A percentile compares a stretch with the other conserved stretches of the same genome.
Evolutionary conservation across 2,329 filamentous ascomycete species (phyloP).

Genomic region (Raffaelea deltoideospora): DNA sequence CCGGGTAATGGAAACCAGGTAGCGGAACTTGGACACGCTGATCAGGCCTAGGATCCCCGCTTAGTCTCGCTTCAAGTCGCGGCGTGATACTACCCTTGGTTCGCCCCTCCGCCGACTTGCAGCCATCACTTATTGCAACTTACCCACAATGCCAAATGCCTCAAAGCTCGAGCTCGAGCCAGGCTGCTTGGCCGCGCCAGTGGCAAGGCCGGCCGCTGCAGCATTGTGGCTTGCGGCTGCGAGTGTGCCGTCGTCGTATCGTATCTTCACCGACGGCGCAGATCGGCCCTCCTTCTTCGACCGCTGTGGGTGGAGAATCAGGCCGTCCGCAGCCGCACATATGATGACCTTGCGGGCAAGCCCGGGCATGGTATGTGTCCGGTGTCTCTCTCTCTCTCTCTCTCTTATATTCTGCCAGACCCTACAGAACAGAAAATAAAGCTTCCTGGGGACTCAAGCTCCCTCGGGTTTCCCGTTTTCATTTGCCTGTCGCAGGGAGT

Average conservation of each 20-base stretch:
- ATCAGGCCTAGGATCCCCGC: constrained; percentile 50
- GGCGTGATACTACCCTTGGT: too few relatives aligned
- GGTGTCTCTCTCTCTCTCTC: constrained; percentile 6
- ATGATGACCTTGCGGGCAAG: constrained; percentile 69
- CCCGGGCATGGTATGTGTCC: constrained; percentile 52
- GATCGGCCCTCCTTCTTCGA: constrained; percentile 43
- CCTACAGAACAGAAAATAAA: too few relatives aligned
- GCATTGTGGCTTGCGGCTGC: constrained; percentile 26
- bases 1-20: constrained; percentile 73
- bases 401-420: too few relatives aligned
- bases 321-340: constrained; percentile 66
- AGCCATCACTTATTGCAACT: constrained; percentile 6
- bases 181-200: constrained; percentile 26
- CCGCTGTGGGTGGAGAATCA: constrained; percentile 61
- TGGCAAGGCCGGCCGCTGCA: constrained; percentile 14
- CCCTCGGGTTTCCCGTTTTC: too few relatives aligned
- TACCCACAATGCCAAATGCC: constrained; percentile 45
- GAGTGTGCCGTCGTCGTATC: constrained; percentile 46
- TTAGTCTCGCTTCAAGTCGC: neutral
- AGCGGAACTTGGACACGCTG: constrained; percentile 65
- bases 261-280: constrained; percentile 46
- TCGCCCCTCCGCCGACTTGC: neutral
- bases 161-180: constrained; percentile 38
- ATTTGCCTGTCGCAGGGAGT: too few relatives aligned
- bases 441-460: too few relatives aligned